Evolutionary conservation across 2,329 filamentous ascomycete species (phyloP), one percentile per base, ranked within the genome.

Genomic region (Trichoderma sp.): DNA sequence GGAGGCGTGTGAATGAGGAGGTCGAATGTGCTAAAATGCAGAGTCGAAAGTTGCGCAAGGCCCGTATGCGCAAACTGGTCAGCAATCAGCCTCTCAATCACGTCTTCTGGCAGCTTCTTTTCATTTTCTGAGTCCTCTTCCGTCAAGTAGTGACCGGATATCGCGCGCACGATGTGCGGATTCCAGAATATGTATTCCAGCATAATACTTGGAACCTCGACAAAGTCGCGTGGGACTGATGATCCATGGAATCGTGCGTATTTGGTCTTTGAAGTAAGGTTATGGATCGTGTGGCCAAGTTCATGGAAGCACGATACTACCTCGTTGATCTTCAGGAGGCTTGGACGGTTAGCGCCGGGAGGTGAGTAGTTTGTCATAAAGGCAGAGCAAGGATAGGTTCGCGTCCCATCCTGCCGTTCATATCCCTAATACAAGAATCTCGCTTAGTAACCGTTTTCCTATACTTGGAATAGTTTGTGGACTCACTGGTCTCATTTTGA

Each of bases 301-400:
- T 90, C 88, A 76, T 93, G 91, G 85, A 93, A 93, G 4, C 93
- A 86, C 0, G 91, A 93, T 8, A 92, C 90, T 2, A 93, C 90
- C 80, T 94, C 91, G 68, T 92, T 89, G 76, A 93, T 91, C 84
- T 93, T 92, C 47, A 93, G 85, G 4, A 93, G 85, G 34, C 88
- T 91, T 15, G 92, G 92, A 79, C 93, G 93, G 78, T 87, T 90
- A 9, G 87, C 82, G 2, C 91, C 92, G 1, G 91, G 91, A 81
- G 93, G 93, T 75, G 88, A 91, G 81, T 93, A 93, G 81, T 93
- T 93, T 85, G 91, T 93, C 12, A 93, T 91, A 6, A 93, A 83
- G 2, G 91, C 91, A 1, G 91, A 93, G 1, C 91, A 90, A 13
- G 92, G 91, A 78, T 93, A 93, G 59, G 88, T 85, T 62, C 91